Conservation (phyloP, 305 asterid genomes). For the Petunia hybrid region DNA sequence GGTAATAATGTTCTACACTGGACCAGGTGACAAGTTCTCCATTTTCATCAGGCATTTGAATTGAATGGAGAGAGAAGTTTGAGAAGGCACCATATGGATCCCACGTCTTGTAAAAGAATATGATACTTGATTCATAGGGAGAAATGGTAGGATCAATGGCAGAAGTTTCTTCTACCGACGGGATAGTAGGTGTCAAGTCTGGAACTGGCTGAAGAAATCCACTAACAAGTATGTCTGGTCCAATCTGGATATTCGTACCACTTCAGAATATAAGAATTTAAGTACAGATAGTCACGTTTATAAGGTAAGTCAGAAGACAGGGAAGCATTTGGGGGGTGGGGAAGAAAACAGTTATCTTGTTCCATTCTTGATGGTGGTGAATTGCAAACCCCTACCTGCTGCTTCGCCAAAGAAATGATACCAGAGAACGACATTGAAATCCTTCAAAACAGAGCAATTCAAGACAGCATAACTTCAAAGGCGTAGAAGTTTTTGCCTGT, state of each 20-base stretch:
- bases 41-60: constrained; percentile 73
- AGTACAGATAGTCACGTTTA: not conserved
- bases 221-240: constrained; percentile 94
- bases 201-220: constrained; percentile 99
- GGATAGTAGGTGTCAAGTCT: constrained; percentile 83
- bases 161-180: constrained; percentile 81
- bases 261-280: constrained; percentile 15
- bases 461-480: not conserved
- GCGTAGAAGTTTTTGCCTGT: not conserved
- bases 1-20: constrained; percentile 98
- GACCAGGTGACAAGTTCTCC: constrained; percentile 71
- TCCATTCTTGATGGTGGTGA: constrained; percentile 1
- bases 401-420: constrained; percentile 18
- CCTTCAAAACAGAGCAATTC: not conserved
- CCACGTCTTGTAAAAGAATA: constrained; percentile 95
- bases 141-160: constrained; percentile 87
- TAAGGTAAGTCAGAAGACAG: not conserved
- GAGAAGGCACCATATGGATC: constrained; percentile 96
- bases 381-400: constrained; percentile 19
- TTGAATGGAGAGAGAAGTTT: constrained; percentile 89
- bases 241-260: constrained; percentile 58
- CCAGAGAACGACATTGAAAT: not conserved
- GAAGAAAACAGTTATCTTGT: not conserved
- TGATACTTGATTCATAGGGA: constrained; percentile 88
- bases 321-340: not conserved